These are phyloP conservation scores for Crithidia brevicula DNA, from an alignment of 208 protist species.

Conservation along the genomic window DNA sequence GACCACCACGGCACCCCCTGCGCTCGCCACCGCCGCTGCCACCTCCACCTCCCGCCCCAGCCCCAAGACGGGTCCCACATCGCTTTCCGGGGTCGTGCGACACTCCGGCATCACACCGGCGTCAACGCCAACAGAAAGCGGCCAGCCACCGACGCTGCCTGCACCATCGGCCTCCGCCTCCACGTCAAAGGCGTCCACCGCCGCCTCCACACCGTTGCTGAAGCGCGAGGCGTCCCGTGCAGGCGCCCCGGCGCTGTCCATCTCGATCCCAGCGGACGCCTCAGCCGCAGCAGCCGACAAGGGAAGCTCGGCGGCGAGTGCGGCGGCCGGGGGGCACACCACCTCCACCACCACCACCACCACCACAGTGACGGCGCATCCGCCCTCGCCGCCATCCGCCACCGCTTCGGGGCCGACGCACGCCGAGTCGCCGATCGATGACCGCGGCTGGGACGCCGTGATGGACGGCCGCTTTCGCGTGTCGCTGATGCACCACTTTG, in stretches of 20 bases:
- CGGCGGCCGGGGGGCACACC: too few species aligned
- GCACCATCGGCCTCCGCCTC: background rate
- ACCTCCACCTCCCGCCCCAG: background rate
- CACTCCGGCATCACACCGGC: slow-evolving; percentile 1
- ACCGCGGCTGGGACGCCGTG: slow-evolving; percentile 41
- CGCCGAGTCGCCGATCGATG: slow-evolving; percentile 1
- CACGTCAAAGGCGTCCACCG: background rate
- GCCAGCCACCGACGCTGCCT: background rate
- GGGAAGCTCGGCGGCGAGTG: background rate
- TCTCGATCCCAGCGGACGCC: background rate
- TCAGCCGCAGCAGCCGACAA: too few species aligned
- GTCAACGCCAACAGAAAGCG: background rate
- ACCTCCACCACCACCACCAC: background rate
- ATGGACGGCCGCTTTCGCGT: slow-evolving; percentile 50
- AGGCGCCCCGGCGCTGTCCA: background rate
- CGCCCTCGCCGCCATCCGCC: background rate
- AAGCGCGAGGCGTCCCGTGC: background rate
- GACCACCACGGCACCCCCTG: background rate
- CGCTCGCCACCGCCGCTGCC: background rate
- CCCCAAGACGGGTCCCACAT: background rate
- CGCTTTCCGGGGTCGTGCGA: background rate
- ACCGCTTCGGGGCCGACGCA: slow-evolving; percentile 9
- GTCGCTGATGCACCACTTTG: slow-evolving; percentile 33
- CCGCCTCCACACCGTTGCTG: background rate
- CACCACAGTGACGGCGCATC: background rate